Evolutionary conservation across 257 asterid species (phyloP).

Genomic region (Leonotis leonurus): DNA sequence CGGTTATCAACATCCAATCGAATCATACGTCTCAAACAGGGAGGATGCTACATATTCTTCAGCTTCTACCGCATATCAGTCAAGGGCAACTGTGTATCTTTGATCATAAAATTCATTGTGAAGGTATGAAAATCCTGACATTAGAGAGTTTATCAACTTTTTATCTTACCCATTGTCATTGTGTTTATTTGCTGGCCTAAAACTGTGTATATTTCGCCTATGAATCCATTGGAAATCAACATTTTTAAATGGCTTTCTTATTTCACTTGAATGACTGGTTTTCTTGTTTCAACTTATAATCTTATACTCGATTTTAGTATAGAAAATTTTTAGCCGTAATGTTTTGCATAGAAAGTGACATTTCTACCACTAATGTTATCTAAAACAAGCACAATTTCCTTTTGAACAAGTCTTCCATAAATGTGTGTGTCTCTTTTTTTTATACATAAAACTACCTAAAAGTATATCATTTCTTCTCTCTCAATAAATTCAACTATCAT

Average conservation of each 20-base stretch:
- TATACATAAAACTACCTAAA: too few species aligned
- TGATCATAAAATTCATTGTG: not conserved
- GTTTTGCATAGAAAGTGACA: too few species aligned
- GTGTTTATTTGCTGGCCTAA: not conserved
- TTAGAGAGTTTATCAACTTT: not conserved
- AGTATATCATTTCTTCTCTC: too few species aligned
- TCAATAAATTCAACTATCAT: too few species aligned
- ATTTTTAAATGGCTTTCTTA: not conserved
- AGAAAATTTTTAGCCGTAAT: too few species aligned
- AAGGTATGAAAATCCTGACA: not conserved
- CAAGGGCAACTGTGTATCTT: conserved; percentile 27
- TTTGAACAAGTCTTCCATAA: too few species aligned
- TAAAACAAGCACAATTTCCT: too few species aligned
- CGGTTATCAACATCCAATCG: not conserved
- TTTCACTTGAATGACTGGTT: too few species aligned
- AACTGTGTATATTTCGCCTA: not conserved
- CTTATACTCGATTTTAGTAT: too few species aligned
- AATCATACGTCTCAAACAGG: conserved; percentile 24
- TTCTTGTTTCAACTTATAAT: too few species aligned
- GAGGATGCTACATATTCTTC: conserved; percentile 24
- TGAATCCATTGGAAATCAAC: not conserved
- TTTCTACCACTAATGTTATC: too few species aligned
- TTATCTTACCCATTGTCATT: not conserved
- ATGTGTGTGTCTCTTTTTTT: too few species aligned
- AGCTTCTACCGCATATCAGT: conserved; percentile 25